These are phyloP conservation scores for Ophiocordyceps camponoti-floridani DNA, from an alignment of 2,329 filamentous ascomycete species.

Conservation along the genomic window DNA sequence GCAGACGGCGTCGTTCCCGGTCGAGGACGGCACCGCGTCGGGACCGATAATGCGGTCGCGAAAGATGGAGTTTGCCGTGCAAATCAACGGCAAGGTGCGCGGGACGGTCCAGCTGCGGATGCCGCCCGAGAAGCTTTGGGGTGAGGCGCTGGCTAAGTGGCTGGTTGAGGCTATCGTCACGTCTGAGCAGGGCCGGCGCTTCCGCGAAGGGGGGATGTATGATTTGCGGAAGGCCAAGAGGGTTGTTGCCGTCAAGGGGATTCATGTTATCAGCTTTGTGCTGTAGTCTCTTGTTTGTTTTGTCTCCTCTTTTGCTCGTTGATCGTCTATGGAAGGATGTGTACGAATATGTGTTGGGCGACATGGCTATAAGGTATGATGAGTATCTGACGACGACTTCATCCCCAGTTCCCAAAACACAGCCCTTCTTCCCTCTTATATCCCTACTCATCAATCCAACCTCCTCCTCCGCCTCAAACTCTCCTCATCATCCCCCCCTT, in stretches of 20 bases:
- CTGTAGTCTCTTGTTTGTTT: slow-evolving; percentile 14
- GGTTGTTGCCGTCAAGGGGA: slow-evolving; percentile 47
- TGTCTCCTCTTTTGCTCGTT: background rate
- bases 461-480: background rate
- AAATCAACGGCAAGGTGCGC: slow-evolving; percentile 64
- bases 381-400: no score
- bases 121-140: slow-evolving; percentile 21
- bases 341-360: no score
- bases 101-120: slow-evolving; percentile 48
- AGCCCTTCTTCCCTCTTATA: background rate
- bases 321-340: no score
- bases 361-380: no score
- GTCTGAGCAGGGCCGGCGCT: slow-evolving; percentile 28
- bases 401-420: no score
- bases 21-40: slow-evolving; percentile 28
- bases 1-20: slow-evolving; percentile 38
- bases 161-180: slow-evolving; percentile 41
- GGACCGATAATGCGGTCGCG: slow-evolving; percentile 30
- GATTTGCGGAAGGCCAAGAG: slow-evolving; percentile 37
- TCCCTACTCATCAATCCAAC: background rate
- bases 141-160: slow-evolving; percentile 35
- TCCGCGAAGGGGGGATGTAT: slow-evolving; percentile 23
- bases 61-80: slow-evolving; percentile 44
- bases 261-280: slow-evolving; percentile 61
- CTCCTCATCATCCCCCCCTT: background rate